phyloP scores from a whole-genome alignment of 257 asterid species.

The Przewalskia tangutica region DNA sequence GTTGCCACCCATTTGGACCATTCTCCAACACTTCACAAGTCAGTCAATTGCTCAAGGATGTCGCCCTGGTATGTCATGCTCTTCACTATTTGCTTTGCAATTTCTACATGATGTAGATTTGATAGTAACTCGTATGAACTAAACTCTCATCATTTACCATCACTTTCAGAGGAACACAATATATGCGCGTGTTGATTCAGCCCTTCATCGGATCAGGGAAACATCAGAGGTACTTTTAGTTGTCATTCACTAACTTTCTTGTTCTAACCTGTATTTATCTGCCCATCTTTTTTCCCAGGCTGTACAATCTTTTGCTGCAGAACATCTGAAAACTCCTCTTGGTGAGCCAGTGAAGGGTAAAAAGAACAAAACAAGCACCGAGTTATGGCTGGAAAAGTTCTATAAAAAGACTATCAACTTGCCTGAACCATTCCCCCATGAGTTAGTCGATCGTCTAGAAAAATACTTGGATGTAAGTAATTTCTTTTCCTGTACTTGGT shows the following conservation, averaged over 20 bases:
- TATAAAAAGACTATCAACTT: conserved; percentile 82
- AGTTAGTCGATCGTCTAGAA: conserved; percentile 76
- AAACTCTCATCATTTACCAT: neutral
- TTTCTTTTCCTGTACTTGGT: neutral
- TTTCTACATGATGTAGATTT: neutral
- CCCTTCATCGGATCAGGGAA: conserved; percentile 85
- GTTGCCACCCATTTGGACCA: conserved; percentile 99
- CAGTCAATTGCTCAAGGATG: conserved; percentile 89
- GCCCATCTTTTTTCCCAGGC: conserved; percentile 30
- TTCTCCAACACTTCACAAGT: conserved; percentile 74
- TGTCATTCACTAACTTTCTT: neutral
- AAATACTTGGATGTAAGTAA: conserved; percentile 70
- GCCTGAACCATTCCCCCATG: conserved; percentile 97
- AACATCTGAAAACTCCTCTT: conserved; percentile 80
- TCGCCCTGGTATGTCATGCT: conserved; percentile 56
- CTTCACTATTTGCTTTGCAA: neutral
- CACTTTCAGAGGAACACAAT: conserved; percentile 73
- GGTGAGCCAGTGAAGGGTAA: conserved; percentile 96
- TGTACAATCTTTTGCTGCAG: conserved; percentile 79
- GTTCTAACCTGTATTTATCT: neutral
- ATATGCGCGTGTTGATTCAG: conserved; percentile 91
- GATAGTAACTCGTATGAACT: neutral
- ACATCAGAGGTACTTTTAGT: conserved; percentile 64
- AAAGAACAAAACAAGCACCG: conserved; percentile 79
- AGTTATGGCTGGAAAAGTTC: conserved; percentile 94